phyloP scores from a whole-genome alignment of 2,329 filamentous ascomycete genomes.

The Pseudogymnoascus pannorum region DNA sequence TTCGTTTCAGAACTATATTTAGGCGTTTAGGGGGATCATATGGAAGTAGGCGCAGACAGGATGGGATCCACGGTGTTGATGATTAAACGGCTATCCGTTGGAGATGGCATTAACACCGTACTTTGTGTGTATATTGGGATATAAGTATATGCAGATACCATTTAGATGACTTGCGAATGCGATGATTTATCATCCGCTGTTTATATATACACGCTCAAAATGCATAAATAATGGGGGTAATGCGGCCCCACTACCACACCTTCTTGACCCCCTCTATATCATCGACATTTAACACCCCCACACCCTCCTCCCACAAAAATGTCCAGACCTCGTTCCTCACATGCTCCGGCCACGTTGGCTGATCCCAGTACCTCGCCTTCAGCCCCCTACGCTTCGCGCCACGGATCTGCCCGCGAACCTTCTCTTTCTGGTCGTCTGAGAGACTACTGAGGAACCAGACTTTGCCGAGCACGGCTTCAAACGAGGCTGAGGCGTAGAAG shows the following conservation, averaged over 20 bases:
- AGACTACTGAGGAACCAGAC: conserved; percentile 40
- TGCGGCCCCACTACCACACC: not conserved
- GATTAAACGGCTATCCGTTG: not conserved
- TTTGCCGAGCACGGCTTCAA: conserved; percentile 45
- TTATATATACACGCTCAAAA: not conserved
- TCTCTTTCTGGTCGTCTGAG: conserved; percentile 35
- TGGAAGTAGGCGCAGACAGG: not conserved
- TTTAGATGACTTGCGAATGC: not conserved
- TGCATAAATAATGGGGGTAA: not conserved
- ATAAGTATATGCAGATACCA: not conserved
- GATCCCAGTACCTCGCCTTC: conserved; percentile 53
- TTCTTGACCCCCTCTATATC: conserved; percentile 29
- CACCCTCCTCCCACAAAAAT: conserved; percentile 46
- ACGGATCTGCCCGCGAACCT: conserved; percentile 38
- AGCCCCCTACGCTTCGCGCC: conserved; percentile 45
- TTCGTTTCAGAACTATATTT: not conserved
- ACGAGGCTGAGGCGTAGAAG: conserved; percentile 58
- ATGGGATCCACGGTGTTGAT: not conserved
- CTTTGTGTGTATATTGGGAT: not conserved
- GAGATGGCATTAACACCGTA: not conserved
- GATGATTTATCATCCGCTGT: not conserved
- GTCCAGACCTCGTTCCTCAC: conserved; percentile 51
- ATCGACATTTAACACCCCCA: conserved; percentile 56
- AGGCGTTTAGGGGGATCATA: not conserved
- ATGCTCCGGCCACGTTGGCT: conserved; percentile 49